Percentiles rank a stretch among this genome's conserved stretches.
These are phyloP conservation scores for Saccharomycopsis javanensis DNA, from an alignment of 805 yeast species.

Conservation along the genomic window DNA sequence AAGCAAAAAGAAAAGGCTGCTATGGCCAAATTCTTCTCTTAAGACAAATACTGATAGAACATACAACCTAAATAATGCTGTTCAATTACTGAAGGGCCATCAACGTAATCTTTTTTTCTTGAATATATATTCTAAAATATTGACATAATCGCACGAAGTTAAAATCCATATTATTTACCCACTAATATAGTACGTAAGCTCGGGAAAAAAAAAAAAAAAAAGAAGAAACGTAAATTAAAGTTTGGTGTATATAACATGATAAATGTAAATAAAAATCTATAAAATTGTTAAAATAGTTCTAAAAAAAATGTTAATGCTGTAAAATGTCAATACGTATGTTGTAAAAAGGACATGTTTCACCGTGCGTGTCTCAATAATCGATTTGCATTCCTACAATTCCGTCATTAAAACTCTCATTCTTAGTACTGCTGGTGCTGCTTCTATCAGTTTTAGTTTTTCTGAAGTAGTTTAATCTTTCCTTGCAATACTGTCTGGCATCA, in stretches of 20 bases:
- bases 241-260: background rate
- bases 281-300: background rate
- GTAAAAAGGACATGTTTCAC: background rate
- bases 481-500: background rate
- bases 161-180: too few relatives aligned
- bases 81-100: too few relatives aligned
- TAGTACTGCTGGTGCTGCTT: background rate
- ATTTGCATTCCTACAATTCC: background rate
- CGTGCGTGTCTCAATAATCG: background rate
- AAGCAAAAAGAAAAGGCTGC: conserved; percentile 65
- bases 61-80: too few relatives aligned
- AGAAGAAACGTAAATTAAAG: background rate
- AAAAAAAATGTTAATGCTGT: background rate
- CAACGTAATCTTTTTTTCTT: too few relatives aligned
- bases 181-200: too few relatives aligned
- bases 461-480: background rate
- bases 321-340: background rate
- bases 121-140: too few relatives aligned
- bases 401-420: background rate
- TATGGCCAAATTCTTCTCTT: conserved; percentile 55
- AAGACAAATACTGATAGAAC: background rate
- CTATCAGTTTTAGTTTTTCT: background rate
- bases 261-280: background rate
- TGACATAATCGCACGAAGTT: too few relatives aligned
- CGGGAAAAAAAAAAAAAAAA: background rate